A percentile compares a stretch with the other conserved stretches of the same genome.
Conservation (phyloP, 192 early-diverging fungal genomes). For the Coemansia sp. region DNA sequence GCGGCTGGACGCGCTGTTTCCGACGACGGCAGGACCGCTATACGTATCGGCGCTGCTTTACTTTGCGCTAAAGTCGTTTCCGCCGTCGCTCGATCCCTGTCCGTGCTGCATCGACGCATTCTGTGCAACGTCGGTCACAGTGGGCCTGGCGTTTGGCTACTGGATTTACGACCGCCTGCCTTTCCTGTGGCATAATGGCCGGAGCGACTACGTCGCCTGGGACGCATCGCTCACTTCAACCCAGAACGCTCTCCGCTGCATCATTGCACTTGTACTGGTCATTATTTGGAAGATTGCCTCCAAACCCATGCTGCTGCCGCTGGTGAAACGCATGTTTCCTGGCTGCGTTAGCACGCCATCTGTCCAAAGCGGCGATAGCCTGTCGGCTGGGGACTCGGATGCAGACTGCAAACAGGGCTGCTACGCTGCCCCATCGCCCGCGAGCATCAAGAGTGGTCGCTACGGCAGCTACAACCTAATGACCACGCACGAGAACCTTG, state of each 20-base stretch:
- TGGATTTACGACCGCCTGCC: slow-evolving; percentile 43
- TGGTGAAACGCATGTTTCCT: slow-evolving; percentile 9
- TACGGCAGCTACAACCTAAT: slow-evolving; percentile 46
- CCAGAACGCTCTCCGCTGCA: slow-evolving; percentile 34
- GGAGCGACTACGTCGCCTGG: slow-evolving; percentile 37
- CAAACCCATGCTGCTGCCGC: slow-evolving; percentile 17
- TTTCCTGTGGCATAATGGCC: slow-evolving; percentile 29
- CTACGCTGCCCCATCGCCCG: slow-evolving; percentile 13
- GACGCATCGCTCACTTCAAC: slow-evolving; percentile 25
- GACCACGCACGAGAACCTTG: slow-evolving; percentile 40
- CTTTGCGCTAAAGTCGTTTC: slow-evolving; percentile 25
- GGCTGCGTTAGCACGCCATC: background rate
- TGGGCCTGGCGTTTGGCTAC: slow-evolving; percentile 32
- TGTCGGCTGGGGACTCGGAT: background rate
- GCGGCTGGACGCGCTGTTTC: slow-evolving; percentile 23
- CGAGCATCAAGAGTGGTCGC: slow-evolving; percentile 14
- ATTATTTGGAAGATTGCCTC: slow-evolving; percentile 46
- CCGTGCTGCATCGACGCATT: slow-evolving; percentile 52
- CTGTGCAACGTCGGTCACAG: slow-evolving; percentile 40
- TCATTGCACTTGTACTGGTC: slow-evolving; percentile 22
- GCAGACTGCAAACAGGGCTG: background rate
- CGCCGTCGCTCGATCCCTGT: slow-evolving; percentile 42
- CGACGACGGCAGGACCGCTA: slow-evolving; percentile 36
- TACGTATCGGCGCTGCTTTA: slow-evolving; percentile 26
- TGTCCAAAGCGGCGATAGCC: background rate